These are phyloP conservation scores for Castanopsis chinensis DNA, from an alignment of 306 rosid species.

Conservation along the genomic window DNA sequence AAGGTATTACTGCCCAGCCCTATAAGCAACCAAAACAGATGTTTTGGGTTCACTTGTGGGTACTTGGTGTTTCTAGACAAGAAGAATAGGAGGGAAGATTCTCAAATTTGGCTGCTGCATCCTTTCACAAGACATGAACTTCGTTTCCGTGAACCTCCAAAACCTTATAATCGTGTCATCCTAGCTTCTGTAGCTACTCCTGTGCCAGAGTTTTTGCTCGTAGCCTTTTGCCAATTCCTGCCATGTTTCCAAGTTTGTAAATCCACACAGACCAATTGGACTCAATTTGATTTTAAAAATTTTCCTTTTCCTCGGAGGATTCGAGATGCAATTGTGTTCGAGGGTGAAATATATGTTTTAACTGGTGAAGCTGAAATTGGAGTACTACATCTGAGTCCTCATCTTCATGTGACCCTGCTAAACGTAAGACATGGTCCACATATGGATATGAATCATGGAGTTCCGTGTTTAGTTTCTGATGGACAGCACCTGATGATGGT, in stretches of 20 bases:
- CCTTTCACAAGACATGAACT: neutral
- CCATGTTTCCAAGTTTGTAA: neutral
- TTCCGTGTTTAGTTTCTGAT: too few relatives aligned
- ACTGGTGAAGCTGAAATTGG: neutral
- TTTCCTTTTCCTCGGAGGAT: too few relatives aligned
- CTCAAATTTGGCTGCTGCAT: neutral
- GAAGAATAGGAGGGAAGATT: neutral
- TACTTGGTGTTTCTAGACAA: neutral
- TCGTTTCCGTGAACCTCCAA: neutral
- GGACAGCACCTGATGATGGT: too few relatives aligned
- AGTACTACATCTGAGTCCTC: neutral
- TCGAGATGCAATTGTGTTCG: neutral
- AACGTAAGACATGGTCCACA: neutral
- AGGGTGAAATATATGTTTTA: neutral
- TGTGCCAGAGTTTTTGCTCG: neutral
- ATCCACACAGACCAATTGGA: neutral
- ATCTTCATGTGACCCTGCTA: neutral
- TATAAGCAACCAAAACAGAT: neutral
- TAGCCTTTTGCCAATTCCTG: neutral
- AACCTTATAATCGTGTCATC: neutral
- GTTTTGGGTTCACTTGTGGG: neutral
- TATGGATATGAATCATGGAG: too few relatives aligned
- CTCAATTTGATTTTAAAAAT: neutral
- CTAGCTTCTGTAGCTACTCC: neutral
- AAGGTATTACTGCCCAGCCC: neutral